A percentile compares a stretch with the other conserved stretches of the same genome.
Conservation (phyloP, 768 basidiomycete species). For the Podaxis rugospora region DNA sequence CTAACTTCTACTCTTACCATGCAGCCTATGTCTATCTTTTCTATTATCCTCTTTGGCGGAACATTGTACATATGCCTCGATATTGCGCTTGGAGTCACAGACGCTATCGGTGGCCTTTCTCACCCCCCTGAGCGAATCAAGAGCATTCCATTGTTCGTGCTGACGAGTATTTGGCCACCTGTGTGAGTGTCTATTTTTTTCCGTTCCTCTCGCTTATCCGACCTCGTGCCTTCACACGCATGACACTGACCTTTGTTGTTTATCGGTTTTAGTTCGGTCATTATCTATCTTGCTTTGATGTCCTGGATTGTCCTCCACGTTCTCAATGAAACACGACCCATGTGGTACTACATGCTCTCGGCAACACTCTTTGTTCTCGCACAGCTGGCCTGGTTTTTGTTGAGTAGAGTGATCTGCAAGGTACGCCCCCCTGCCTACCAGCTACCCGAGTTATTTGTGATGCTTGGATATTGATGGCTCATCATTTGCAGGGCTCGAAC, state of each 20-base stretch:
- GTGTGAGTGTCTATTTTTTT: constrained; percentile 18
- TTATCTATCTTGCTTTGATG: constrained; percentile 75
- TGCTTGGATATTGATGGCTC: not conserved
- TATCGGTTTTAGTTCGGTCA: constrained; percentile 27
- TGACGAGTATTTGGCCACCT: constrained; percentile 38
- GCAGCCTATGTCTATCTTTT: constrained; percentile 62
- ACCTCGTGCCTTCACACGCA: not conserved
- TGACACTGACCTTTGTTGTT: not conserved
- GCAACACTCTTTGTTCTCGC: constrained; percentile 74
- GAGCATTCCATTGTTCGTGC: constrained; percentile 74
- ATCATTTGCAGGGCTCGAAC: constrained; percentile 44
- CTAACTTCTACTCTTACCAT: not conserved
- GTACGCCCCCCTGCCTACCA: constrained; percentile 22
- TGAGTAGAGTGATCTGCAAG: constrained; percentile 74
- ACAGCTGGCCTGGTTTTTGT: constrained; percentile 81
- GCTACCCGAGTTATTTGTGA: not conserved
- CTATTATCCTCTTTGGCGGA: constrained; percentile 57
- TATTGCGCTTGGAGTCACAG: constrained; percentile 63
- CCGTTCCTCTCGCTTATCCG: not conserved
- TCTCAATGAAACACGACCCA: constrained; percentile 75
- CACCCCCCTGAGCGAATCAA: constrained; percentile 51
- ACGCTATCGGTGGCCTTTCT: constrained; percentile 51
- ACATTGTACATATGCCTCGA: constrained; percentile 87
- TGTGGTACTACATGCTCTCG: constrained; percentile 73
- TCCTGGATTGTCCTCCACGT: constrained; percentile 71